These are phyloP conservation scores for Lasiosphaeris hirsuta DNA, from an alignment of 495 filamentous ascomycete genomes.

Conservation along the genomic window DNA sequence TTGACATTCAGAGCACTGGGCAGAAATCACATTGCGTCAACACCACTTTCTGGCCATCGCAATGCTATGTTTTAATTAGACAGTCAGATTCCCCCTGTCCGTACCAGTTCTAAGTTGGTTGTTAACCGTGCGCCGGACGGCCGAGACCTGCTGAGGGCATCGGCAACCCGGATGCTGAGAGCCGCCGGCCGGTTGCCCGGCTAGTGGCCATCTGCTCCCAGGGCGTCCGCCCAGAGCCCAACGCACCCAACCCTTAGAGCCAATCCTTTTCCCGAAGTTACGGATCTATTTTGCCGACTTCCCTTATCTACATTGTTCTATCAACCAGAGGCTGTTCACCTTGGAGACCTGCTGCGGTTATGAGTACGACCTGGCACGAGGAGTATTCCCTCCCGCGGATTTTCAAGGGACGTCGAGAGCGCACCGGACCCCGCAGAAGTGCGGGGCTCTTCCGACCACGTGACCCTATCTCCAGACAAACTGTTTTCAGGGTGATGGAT, in stretches of 20 bases:
- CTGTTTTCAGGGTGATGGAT: slow-evolving; percentile 55
- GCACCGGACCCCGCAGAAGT: slow-evolving; percentile 64
- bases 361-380: slow-evolving; percentile 65
- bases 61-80: slow-evolving; percentile 65
- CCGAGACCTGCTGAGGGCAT: slow-evolving; percentile 33
- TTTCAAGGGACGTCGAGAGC: slow-evolving; percentile 55
- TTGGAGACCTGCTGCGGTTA: slow-evolving; percentile 71
- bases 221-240: slow-evolving; percentile 50
- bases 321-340: slow-evolving; percentile 71
- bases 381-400: slow-evolving; percentile 56
- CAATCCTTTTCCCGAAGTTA: slow-evolving; percentile 72
- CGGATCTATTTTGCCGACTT: slow-evolving; percentile 71
- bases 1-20: slow-evolving; percentile 72
- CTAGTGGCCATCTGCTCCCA: slow-evolving; percentile 54
- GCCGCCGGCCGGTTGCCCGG: slow-evolving; percentile 34
- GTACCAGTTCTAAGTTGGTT: slow-evolving; percentile 40
- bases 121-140: slow-evolving; percentile 37
- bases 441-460: slow-evolving; percentile 58
- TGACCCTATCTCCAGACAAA: slow-evolving; percentile 60
- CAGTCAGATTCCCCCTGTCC: slow-evolving; percentile 62
- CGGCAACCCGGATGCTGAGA: slow-evolving; percentile 30
- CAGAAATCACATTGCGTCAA: slow-evolving; percentile 80
- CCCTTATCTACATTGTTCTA: slow-evolving; percentile 71
- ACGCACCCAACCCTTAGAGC: slow-evolving; percentile 63
- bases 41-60: slow-evolving; percentile 71